Evolutionary conservation across 208 protist genomes (phyloP), one percentile per base, ranked within the genome.

Genomic region (Acanthamoeba royreba): DNA sequence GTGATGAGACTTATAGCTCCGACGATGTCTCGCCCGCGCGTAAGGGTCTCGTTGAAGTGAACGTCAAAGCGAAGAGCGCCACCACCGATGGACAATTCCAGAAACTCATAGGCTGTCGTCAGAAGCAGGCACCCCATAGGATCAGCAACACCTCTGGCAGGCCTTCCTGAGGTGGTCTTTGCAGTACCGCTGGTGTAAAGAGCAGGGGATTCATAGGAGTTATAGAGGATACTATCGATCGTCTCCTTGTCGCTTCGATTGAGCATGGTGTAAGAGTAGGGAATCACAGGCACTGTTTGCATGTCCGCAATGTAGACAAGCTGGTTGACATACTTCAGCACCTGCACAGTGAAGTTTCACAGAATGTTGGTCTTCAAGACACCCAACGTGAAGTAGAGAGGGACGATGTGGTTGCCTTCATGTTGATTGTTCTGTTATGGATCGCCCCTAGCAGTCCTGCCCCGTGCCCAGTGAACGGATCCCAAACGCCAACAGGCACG

Each of bases 21-120:
- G 0, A 42, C 19, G 0, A 83, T 49, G 72, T 93, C 91, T 46
- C 47, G 4, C 19, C 72, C 63, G 4, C 63, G 31, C 2, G 91
- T 89, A 4, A 93, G 22, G 17, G 72, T 77, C 15, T 86, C 17
- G 35, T 93, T 93, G 72, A 38, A 89, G 53, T 74, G 33, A 15
- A 93, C 69, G 9, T 17, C 28, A 45, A 93, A 52, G 8, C 47
- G 1, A 35, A 87, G 35, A 8, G 31, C 61, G 9, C 25, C 52
- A 40, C 0, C 38, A 1, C 2, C 61, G 42, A 43, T 45, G 3
- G 2, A 43, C 8, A 93, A 15, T 19, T 43, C 53, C 35, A 87
- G 19, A 31, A 93, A 93, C 15, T 74, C 88, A 13, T 49, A 91
- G 4, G 47, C 88, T 66, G 3, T 83, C 13, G n/a, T 0, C 55